Evolutionary conservation across 495 filamentous ascomycete genomes (phyloP), one percentile per base, ranked within the genome.

Genomic region (Friedmanniomyces endolithicus): DNA sequence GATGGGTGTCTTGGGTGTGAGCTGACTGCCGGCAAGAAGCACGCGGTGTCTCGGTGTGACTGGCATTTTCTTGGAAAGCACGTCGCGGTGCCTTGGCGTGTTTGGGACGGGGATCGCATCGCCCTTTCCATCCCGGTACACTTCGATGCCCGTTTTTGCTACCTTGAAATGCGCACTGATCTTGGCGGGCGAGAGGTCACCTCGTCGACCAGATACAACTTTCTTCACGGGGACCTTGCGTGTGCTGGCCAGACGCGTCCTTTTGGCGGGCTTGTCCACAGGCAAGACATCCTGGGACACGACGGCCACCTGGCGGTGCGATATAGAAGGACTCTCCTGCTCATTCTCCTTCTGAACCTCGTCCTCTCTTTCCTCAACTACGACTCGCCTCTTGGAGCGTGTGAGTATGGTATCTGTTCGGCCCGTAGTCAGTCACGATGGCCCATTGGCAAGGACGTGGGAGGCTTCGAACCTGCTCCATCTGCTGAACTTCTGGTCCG

Each of bases 1-100:
- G 11, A 78, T 72, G 16, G 80, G 82, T 46, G 80, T 83, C 52
- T 74, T 72, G 9, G 78, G 77, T 39, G 78, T 79, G 52, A 73
- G 66, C 20, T 78, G 75, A 53, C 66, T 75, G 9, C 76, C 78
- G 40, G 74, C 74, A 19, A 85, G 69, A 46, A 75, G 72, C 0
- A 87, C 78, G 39, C 84, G 77, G 64, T 86, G 86, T 41, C 79
- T 76, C 0, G 86, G 86, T 0, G 86, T 90, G 49, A 80, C 65
- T 8, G 82, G 81, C 7, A 78, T 71, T 35, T 75, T 75, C 53
- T 83, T 79, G 19, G 74, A 78, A 22, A 85, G 63, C 9, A 77
- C 78, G 68, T 88, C 80, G 57, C 79, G 74, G 61, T 80, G 83
- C 58, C 85, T 73, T 19, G 81, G 77, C 11, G 87, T 87, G 53